Base-by-base conservation (phyloP, 768 basidiomycete species). In the Kwoniella newhampshirensis region DNA sequence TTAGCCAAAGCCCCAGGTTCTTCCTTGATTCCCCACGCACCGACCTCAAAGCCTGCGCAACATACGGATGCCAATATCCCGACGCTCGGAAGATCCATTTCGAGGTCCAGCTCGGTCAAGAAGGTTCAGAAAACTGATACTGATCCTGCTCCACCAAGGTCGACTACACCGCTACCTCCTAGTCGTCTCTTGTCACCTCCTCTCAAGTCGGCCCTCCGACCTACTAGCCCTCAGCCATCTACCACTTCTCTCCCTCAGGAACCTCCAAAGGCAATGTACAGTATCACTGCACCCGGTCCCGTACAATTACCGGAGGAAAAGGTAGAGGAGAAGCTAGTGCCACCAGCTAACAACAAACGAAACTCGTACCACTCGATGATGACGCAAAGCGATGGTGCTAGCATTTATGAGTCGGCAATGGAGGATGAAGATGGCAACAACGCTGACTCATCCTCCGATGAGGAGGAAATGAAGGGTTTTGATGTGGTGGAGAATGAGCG, bases 401-500 rank as follows among this genome's bases (percentile, higher is more conserved):
- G 53, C n/a, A 61, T 74, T 9, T 74, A 74, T 49, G 75, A 76
- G 46, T 71, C 70, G 20, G 75, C 75, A 3, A 51, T 55, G 20
- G 75, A 76, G 37, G 62, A 60, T 43, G 71, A 63, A 15, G 58
- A 43, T 13, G 59, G 27, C 2, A 45, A 67, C n/a, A 55, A 63
- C 9, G 54, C 54, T 18, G 48, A 45, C 11, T 57, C 54, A 1
- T 54, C 55, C 4, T 58, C 60, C n/a, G 64, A 64, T 13, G 59
- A 64, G 5, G 71, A 75, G 21, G 59, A 64, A 4, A 66, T 71
- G 30, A 58, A 62, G 21, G 67, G 64, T 3, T 72, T 68, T 55
- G 63, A 76, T 50, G 68, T 71, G n/a, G 67, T 72, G 4, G 75
- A 74, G 35, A 74, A 74, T 54, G 61, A 70, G 28, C 51, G 61